phyloP scores from a whole-genome alignment of 192 early-diverging fungal species.

The Coemansia sp. region DNA sequence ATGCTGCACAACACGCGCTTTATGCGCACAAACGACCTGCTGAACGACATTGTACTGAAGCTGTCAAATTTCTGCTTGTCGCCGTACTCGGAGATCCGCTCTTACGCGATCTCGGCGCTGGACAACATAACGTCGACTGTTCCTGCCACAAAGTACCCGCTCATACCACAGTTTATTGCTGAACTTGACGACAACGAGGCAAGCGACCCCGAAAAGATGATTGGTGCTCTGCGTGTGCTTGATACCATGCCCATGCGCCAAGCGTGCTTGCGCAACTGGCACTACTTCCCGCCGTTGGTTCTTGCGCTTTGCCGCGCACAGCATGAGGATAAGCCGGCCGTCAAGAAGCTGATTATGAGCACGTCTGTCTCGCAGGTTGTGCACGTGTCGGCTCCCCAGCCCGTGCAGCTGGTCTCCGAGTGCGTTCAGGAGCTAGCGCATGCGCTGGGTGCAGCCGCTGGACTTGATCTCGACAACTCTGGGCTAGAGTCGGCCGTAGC shows the following conservation, averaged over 20 bases:
- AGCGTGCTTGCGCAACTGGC: slow-evolving; percentile 30
- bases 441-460: neutral
- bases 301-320: slow-evolving; percentile 46
- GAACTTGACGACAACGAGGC: slow-evolving; percentile 28
- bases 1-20: slow-evolving; percentile 46
- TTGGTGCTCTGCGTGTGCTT: slow-evolving; percentile 37
- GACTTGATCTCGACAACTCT: neutral
- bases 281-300: slow-evolving; percentile 28
- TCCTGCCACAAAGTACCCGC: slow-evolving; percentile 33
- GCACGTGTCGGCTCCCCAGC: slow-evolving; percentile 22
- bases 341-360: slow-evolving; percentile 42
- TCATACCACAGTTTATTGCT: slow-evolving; percentile 37
- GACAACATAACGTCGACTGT: slow-evolving; percentile 25
- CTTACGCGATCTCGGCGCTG: slow-evolving; percentile 25
- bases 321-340: slow-evolving; percentile 49
- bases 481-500: slow-evolving; percentile 2
- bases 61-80: slow-evolving; percentile 39
- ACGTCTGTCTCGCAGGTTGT: slow-evolving; percentile 30
- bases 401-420: neutral
- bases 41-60: slow-evolving; percentile 9
- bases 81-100: slow-evolving; percentile 40
- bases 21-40: slow-evolving; percentile 9
- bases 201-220: slow-evolving; percentile 46
- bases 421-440: slow-evolving; percentile 1
- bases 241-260: slow-evolving; percentile 24